Conservation (phyloP, 352 stramenopile genomes). For the Phytophthora uliginosa region DNA sequence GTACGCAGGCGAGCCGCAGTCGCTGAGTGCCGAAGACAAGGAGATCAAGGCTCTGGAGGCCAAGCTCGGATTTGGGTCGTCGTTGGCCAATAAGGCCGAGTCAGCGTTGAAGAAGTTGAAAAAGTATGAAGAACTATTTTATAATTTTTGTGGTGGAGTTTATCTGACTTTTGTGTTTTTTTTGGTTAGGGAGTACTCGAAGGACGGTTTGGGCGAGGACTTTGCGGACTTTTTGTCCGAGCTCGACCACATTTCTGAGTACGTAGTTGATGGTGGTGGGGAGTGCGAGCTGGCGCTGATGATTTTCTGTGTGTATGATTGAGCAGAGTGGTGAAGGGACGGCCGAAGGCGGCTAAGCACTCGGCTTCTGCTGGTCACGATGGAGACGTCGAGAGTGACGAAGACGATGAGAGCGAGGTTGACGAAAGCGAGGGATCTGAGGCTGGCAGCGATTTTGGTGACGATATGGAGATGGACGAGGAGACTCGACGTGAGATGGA, state of each 20-base stretch:
- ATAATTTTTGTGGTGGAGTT: background rate
- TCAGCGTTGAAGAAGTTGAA: slow-evolving; percentile 72
- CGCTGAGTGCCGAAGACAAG: slow-evolving; percentile 54
- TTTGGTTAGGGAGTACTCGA: slow-evolving; percentile 73
- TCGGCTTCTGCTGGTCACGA: slow-evolving; percentile 10
- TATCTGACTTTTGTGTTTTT: slow-evolving; percentile 18
- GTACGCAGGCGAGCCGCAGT: slow-evolving; percentile 31
- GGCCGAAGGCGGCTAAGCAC: slow-evolving; percentile 31
- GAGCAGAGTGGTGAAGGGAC: slow-evolving; percentile 71
- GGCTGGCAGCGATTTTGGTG: slow-evolving; percentile 32
- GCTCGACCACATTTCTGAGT: slow-evolving; percentile 84
- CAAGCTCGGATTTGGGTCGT: slow-evolving; percentile 63
- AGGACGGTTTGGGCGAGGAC: slow-evolving; percentile 83
- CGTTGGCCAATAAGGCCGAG: slow-evolving; percentile 47
- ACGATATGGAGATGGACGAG: slow-evolving; percentile 82
- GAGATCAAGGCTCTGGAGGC: slow-evolving; percentile 83
- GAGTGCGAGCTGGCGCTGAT: slow-evolving; percentile 6
- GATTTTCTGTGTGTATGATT: slow-evolving; percentile 3
- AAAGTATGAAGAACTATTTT: slow-evolving; percentile 47
- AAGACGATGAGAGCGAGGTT: slow-evolving; percentile 35
- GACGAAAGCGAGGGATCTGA: slow-evolving; percentile 41
- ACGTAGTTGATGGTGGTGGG: slow-evolving; percentile 4
- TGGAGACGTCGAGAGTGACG: slow-evolving; percentile 30
- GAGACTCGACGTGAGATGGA: slow-evolving; percentile 81
- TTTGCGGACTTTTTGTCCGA: slow-evolving; percentile 83